phyloP scores from a whole-genome alignment of 2,329 filamentous ascomycete species.

The Beauveria asiatica region DNA sequence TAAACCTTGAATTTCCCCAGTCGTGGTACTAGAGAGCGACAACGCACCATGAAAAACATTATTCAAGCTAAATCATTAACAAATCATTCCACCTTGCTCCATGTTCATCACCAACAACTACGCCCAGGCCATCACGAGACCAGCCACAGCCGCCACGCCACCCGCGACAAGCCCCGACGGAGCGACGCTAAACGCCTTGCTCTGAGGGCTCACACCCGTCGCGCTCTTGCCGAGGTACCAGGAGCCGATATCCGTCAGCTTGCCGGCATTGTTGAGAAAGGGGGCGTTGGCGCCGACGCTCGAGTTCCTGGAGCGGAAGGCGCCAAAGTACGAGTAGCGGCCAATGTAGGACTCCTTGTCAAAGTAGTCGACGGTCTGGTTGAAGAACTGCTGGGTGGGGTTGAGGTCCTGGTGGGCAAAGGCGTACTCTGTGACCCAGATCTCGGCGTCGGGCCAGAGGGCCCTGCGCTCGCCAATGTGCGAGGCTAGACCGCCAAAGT shows the following conservation, averaged over 20 bases:
- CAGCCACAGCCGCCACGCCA: neutral
- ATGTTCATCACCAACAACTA: neutral
- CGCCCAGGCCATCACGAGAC: neutral
- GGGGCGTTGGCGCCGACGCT: conserved; percentile 68
- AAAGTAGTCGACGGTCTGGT: conserved; percentile 56
- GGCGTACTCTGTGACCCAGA: conserved; percentile 78
- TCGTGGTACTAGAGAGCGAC: too few species aligned
- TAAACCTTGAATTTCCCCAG: neutral
- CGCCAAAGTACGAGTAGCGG: conserved; percentile 68
- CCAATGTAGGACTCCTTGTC: conserved; percentile 49
- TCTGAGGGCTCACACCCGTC: conserved; percentile 35
- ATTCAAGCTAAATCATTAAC: neutral
- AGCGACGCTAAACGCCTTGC: conserved; percentile 2
- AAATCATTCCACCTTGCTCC: neutral
- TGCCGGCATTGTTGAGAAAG: conserved; percentile 59
- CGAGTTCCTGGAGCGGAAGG: conserved; percentile 59
- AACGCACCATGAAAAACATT: neutral
- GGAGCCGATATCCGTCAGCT: conserved; percentile 65
- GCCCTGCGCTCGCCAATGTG: conserved; percentile 48
- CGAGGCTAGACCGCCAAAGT: conserved; percentile 58
- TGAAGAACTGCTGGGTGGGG: conserved; percentile 58
- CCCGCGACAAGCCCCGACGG: neutral
- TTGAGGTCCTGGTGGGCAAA: conserved; percentile 46
- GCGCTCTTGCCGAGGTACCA: conserved; percentile 61
- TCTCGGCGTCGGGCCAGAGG: conserved; percentile 47